phyloP scores from a whole-genome alignment of 192 early-diverging fungal genomes.

The Coemansia furcata region DNA sequence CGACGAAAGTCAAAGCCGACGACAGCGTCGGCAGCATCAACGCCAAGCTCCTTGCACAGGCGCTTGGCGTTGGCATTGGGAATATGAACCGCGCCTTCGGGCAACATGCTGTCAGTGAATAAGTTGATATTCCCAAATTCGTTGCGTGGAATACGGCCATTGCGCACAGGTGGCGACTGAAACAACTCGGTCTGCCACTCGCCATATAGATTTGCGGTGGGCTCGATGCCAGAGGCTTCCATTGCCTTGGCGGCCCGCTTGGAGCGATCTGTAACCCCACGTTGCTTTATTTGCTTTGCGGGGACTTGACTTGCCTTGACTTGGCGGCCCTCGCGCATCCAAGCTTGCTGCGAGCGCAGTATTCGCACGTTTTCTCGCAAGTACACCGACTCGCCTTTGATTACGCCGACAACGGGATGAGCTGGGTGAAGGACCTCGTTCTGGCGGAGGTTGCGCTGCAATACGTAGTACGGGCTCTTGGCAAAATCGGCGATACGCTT shows the following conservation, averaged over 20 bases:
- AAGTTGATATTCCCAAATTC: conserved; percentile 82
- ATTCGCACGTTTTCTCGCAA: conserved; percentile 67
- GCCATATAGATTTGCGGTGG: conserved; percentile 58
- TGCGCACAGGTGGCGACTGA: conserved; percentile 57
- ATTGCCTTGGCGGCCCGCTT: conserved; percentile 16
- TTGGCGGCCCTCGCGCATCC: conserved; percentile 54
- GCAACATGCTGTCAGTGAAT: conserved; percentile 82
- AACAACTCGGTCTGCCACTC: conserved; percentile 86
- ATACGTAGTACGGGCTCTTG: conserved; percentile 72
- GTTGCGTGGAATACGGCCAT: conserved; percentile 81
- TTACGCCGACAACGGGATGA: conserved; percentile 67
- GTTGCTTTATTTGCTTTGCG: conserved; percentile 30
- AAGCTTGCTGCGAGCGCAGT: conserved; percentile 63
- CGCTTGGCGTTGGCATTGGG: conserved; percentile 56
- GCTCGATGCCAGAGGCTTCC: conserved; percentile 8
- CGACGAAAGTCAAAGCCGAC: conserved; percentile 54
- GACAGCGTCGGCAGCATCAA: conserved; percentile 83
- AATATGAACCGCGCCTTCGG: conserved; percentile 73
- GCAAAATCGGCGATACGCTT: conserved; percentile 75
- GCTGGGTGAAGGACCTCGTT: conserved; percentile 74
- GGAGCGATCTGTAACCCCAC: conserved; percentile 12
- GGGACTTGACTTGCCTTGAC: conserved; percentile 30
- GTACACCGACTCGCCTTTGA: conserved; percentile 78
- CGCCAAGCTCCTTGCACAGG: conserved; percentile 70
- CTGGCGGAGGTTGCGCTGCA: conserved; percentile 82